Percentiles rank a stretch among this genome's conserved stretches.
Evolutionary conservation across 176 grass and related monocot genomes (phyloP).

Genomic region (Triticum urartu): DNA sequence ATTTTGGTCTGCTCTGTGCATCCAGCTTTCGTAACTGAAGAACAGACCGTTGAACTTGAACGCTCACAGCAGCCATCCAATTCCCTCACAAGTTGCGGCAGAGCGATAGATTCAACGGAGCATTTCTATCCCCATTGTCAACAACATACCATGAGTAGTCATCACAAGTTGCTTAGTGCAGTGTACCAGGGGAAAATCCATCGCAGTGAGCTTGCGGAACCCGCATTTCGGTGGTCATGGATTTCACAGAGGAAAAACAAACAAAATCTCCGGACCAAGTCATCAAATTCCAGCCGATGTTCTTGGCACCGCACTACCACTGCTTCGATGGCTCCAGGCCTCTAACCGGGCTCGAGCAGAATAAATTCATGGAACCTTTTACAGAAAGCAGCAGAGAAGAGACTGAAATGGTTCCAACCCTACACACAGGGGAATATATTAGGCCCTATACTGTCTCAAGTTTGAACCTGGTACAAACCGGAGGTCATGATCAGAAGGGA

Average conservation of each 20-base stretch:
- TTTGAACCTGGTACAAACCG: slow-evolving; percentile 27
- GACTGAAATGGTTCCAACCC: slow-evolving; percentile 39
- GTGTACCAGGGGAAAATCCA: slow-evolving; percentile 11
- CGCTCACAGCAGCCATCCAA: not conserved
- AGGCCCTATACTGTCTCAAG: slow-evolving; percentile 33
- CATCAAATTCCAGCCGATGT: slow-evolving; percentile 29
- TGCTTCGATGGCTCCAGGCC: slow-evolving; percentile 24
- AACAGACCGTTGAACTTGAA: not conserved
- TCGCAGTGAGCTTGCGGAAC: too few species aligned
- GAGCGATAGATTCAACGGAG: slow-evolving; percentile 22
- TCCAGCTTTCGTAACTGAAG: not conserved
- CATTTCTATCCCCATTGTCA: slow-evolving; percentile 9
- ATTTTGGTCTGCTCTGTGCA: slow-evolving; percentile 13
- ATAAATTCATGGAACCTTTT: slow-evolving; percentile 39
- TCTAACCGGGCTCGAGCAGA: slow-evolving; percentile 30
- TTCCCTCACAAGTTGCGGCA: slow-evolving; percentile 9
- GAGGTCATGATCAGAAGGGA: slow-evolving; percentile 34
- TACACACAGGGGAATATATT: slow-evolving; percentile 39
- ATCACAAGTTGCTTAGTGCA: not conserved
- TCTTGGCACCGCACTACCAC: slow-evolving; percentile 38
- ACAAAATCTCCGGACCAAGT: not conserved
- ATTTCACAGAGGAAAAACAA: not conserved
- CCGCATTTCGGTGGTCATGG: not conserved
- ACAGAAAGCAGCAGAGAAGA: slow-evolving; percentile 38
- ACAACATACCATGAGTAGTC: not conserved